Evolutionary conservation across 2,329 filamentous ascomycete species (phyloP).

Genomic region (Elsinoe arachidis): DNA sequence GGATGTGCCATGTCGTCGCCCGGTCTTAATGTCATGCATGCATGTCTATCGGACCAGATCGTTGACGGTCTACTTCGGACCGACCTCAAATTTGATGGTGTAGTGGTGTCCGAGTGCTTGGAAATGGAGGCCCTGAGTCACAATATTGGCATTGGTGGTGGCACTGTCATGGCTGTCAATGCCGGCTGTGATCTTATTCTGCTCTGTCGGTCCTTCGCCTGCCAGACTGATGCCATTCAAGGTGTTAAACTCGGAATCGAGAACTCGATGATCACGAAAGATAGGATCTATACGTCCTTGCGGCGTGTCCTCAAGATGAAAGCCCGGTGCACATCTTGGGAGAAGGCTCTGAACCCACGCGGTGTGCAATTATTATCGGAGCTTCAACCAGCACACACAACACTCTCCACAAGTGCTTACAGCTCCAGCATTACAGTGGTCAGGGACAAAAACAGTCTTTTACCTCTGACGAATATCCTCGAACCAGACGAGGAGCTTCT

Average conservation of each 20-base stretch:
- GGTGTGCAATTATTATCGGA: slow-evolving; percentile 68
- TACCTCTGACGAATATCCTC: slow-evolving; percentile 74
- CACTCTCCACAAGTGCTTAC: slow-evolving; percentile 76
- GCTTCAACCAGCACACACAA: slow-evolving; percentile 73
- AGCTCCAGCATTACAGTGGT: slow-evolving; percentile 90
- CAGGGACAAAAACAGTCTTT: slow-evolving; percentile 72
- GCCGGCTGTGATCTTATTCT: slow-evolving; percentile 89
- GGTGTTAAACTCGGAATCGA: slow-evolving; percentile 83
- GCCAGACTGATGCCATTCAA: slow-evolving; percentile 84
- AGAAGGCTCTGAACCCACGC: slow-evolving; percentile 78
- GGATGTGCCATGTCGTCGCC: slow-evolving; percentile 87
- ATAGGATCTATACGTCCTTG: slow-evolving; percentile 72
- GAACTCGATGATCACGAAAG: slow-evolving; percentile 76
- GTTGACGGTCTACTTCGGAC: slow-evolving; percentile 83
- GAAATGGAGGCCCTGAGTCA: slow-evolving; percentile 95
- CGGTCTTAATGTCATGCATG: slow-evolving; percentile 90
- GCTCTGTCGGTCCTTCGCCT: slow-evolving; percentile 76
- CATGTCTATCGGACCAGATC: slow-evolving; percentile 85
- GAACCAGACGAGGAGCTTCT: slow-evolving; percentile 82
- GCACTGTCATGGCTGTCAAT: slow-evolving; percentile 94
- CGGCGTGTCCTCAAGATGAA: slow-evolving; percentile 74
- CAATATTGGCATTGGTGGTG: slow-evolving; percentile 93
- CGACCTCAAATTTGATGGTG: slow-evolving; percentile 81
- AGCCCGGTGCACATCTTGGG: slow-evolving; percentile 77
- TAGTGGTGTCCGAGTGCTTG: slow-evolving; percentile 88